A percentile compares a stretch with the other conserved stretches of the same genome.
Conservation (phyloP, 441 rosid genomes). For the Populus trichocarpa region DNA sequence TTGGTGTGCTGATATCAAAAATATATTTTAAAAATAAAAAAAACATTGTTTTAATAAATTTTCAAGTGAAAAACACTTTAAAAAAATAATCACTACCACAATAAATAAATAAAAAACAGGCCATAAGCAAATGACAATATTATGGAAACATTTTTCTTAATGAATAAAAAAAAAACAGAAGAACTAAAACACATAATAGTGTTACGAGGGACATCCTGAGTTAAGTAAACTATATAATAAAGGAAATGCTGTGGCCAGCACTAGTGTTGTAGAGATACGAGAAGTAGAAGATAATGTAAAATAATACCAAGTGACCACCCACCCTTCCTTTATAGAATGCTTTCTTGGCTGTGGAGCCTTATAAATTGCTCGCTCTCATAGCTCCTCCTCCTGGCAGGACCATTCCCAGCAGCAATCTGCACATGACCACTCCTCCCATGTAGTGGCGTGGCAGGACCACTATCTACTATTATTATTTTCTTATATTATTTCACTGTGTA, state of each 20-base stretch:
- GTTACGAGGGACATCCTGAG: background rate
- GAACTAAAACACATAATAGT: background rate
- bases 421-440: conserved; percentile 19
- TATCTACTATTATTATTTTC: background rate
- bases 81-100: no score
- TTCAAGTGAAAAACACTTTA: no score
- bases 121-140: background rate
- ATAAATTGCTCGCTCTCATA: background rate
- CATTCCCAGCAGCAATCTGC: conserved; percentile 24
- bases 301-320: background rate
- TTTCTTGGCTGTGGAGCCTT: conserved; percentile 13
- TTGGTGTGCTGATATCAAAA: no score
- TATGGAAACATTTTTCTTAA: background rate
- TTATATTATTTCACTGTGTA: no score
- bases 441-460: background rate
- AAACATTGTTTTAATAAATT: no score
- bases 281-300: conserved; percentile 15
- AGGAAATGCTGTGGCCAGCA: background rate
- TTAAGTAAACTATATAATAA: background rate
- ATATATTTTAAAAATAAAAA: no score
- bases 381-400: conserved; percentile 11
- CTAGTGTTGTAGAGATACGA: background rate
- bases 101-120: no score
- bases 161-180: background rate
- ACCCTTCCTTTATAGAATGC: background rate